Base-by-base conservation (phyloP, 106 monocot species). In the Dioscorea alata region DNA sequence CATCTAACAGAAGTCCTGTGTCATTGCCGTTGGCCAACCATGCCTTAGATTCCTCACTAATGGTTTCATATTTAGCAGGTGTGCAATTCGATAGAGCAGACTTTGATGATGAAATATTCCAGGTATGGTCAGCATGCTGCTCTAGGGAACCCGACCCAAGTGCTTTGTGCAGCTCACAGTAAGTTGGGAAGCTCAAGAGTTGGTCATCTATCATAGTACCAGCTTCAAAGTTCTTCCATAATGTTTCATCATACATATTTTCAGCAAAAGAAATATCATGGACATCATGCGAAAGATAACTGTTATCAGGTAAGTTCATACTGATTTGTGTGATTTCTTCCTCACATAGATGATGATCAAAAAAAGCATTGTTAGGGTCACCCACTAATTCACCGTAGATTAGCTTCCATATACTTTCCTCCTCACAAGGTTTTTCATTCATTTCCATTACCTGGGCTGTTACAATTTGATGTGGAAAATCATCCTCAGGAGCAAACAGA, bases 131-230 rank as follows among this genome's bases (percentile, higher is more conserved):
- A 28, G 33, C 77, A 54, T 60, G 17, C 49, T 72, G 80, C 24
- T 78, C 10, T 13, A 60, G 23, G 25, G 57, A 76, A 31, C 23
- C 60, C 21, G 18, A 48, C 7, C 63, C 64, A 57, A 84, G 80
- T 68, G 51, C 59, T 76, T 80, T 59, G 63, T 83, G 70, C 15
- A 74, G 57, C 35, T 79, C 81, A 50, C 65, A 66, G 23, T 74
- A 64, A 69, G 67, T 31, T 14, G 72, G 62, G 17, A 76, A 75
- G 53, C 68, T 68, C 8, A 70, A 57, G 25, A 23, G 7, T 69
- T 21, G 33, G 31, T 20, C 13, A 49, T 69, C 34, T 21, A 13
- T 54, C 50, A 23, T 53, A 60, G 59, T 32, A 66, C 50, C 33
- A 10, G 15, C 59, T 22, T 25, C 53, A 4, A 32, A 35, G 48